Conservation (phyloP, 768 basidiomycete genomes). For the Xanthoconium purpureum region DNA sequence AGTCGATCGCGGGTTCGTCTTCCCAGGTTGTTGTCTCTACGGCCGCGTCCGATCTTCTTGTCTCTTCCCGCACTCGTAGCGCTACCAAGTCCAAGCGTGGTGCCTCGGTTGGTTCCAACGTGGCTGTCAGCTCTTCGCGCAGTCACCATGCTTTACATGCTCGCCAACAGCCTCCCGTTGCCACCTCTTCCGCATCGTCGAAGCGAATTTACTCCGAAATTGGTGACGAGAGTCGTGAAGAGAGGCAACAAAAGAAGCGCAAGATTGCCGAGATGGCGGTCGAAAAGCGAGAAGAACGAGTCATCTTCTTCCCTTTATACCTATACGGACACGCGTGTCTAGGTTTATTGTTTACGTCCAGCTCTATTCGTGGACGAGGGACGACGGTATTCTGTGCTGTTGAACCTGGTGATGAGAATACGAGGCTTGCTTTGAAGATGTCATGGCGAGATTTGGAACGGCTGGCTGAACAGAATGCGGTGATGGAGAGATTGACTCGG, state of each 20-base stretch:
- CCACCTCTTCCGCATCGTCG: neutral
- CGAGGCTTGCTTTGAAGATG: neutral
- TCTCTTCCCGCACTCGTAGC: neutral
- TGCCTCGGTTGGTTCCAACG: neutral
- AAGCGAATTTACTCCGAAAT: constrained; percentile 3
- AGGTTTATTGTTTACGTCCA: neutral
- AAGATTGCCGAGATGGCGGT: neutral
- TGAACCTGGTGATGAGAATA: neutral
- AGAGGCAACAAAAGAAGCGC: neutral
- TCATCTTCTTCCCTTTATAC: neutral
- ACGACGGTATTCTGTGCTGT: constrained; percentile 7
- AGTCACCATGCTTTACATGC: neutral
- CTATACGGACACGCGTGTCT: neutral
- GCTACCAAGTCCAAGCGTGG: neutral
- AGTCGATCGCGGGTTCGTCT: neutral
- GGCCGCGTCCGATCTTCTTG: neutral
- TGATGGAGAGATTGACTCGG: neutral
- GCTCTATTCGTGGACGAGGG: constrained; percentile 13
- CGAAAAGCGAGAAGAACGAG: neutral
- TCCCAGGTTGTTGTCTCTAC: neutral
- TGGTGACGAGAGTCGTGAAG: neutral
- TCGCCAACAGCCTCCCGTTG: neutral
- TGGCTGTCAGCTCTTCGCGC: neutral
- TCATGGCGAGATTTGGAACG: neutral
- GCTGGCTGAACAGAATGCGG: neutral